A percentile compares a stretch with the other conserved stretches of the same genome.
Conservation (phyloP, 768 basidiomycete species). For the Boletus insuetus region DNA sequence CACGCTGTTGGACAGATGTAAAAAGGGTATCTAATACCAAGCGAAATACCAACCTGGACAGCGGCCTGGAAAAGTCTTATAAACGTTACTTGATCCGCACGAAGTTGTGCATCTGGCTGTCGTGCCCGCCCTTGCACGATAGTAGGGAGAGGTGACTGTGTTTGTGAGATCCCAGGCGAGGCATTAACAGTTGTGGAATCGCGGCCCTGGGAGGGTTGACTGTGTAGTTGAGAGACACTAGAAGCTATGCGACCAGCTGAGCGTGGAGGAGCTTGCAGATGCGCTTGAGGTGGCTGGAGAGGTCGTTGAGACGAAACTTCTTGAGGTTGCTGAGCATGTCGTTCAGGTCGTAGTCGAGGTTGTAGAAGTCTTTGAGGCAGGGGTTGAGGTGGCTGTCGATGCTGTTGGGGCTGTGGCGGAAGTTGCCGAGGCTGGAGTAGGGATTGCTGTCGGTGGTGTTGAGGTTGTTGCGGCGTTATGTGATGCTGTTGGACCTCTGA, state of each 20-base stretch:
- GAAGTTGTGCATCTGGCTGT: neutral
- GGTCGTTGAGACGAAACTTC: neutral
- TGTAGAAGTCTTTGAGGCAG: neutral
- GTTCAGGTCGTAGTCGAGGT: neutral
- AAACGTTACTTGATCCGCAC: slow-evolving; percentile 16
- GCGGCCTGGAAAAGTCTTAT: slow-evolving; percentile 20
- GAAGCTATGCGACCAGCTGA: neutral
- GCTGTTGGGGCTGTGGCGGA: neutral
- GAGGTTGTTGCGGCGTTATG: slow-evolving; percentile 1
- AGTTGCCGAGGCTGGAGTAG: neutral
- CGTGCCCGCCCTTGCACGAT: slow-evolving; percentile 5
- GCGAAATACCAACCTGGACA: slow-evolving; percentile 16
- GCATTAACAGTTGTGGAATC: neutral
- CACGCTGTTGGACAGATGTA: slow-evolving; percentile 13
- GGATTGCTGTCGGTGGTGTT: neutral
- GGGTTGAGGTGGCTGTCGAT: neutral
- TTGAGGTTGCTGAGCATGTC: neutral
- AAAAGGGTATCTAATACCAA: neutral
- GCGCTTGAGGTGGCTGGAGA: neutral
- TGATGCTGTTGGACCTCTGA: neutral
- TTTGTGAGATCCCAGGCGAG: neutral
- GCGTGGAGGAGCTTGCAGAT: neutral
- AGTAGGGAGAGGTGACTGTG: neutral
- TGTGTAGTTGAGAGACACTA: neutral
- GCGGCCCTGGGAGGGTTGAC: slow-evolving; percentile 1